Evolutionary conservation across 495 filamentous ascomycete species (phyloP), one percentile per base, ranked within the genome.

Genomic region (Rhypophila decipiens): DNA sequence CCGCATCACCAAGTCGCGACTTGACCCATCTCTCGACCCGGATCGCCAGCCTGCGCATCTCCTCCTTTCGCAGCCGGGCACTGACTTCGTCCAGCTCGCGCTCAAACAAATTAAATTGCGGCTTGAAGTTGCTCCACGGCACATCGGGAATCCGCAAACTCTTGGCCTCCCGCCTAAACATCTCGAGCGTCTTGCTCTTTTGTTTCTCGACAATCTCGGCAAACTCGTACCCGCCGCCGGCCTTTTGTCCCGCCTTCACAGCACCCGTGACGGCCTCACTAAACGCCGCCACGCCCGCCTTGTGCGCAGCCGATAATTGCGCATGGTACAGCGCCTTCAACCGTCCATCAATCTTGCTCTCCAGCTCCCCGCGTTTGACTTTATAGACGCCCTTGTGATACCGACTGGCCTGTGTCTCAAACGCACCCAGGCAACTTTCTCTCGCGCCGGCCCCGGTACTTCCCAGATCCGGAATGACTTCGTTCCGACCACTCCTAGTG

Each of bases 331-430:
- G 75, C 2, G 82, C 74, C 67, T 95, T 96, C 23, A 98, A 75
- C 17, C 93, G 79, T 17, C 77, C 72, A 58, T 98, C 93, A 46
- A 96, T 77, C 61, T 94, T 95, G 53, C 70, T 71, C 57, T 91
- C 87, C 29, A 98, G 76, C 63, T 98, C 93, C 12, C 78, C 73
- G 48, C 80, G 79, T 68, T 98, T 98, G 13, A 83, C 76, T 42
- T 79, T 74, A 64, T 91, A 98, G 18, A 98, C 93, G 36, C 84
- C 89, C 63, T 96, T 96, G 73, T 96, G 91, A 60, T 98, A 98
- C 27, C 93, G 75, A 62, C 89, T 90, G 19, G 90, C 93, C 58
- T 93, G 87, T 0, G 74, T 80, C 66, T 96, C 88, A 55, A 98
- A 98, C 31, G 76, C 80, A 59, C 86, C 87, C 52, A 96, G 60